Base-by-base conservation (phyloP, 208 protist species). In the Trypanosoma boissoni region DNA sequence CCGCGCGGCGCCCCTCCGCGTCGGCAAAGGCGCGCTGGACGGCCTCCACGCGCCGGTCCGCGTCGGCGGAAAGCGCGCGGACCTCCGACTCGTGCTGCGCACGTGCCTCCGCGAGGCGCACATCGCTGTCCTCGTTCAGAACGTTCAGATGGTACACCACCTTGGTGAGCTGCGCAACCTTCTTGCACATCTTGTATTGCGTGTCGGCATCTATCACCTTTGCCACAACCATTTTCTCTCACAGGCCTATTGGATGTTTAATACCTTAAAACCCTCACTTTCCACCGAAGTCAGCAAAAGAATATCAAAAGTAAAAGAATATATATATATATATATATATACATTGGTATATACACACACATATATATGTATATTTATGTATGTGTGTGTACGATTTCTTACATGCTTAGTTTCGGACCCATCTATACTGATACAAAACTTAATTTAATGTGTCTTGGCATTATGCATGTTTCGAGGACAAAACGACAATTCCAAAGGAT, bases 61-160 rank as follows among this genome's bases (percentile, higher is more conserved):
- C 88, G 45, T 96, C 92, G 41, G 69, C 67, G 24, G 84, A 48
- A 12, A 98, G 76, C n/a, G 68, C 69, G 16, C 77, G 65, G 31
- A 98, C 63, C 75, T 98, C 95, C 2, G 59, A 64, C 56, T 83
- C 77, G 67, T 98, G 96, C 12, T 63, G 27, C 12, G 74, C 52
- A 2, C 77, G 49, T 37, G 96, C 63, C 60, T 76, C 82, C 29
- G 80, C 62, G 12, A 84, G 69, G 23, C 96, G 79, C 54, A 76
- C 73, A 31, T 97, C 93, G 56, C 94, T 87, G 64, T 98, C 97
- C 63, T 98, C 95, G 37, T 91, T 95, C 32, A 89, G 80, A 37
- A 90, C 96, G 68, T 98, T 98, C 20, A 98, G 78, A 14, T 97
- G 94, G 74, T 98, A 98, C 39, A 98, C 97, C 1, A 98, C 97